Base-by-base conservation (phyloP, 2,329 filamentous ascomycete genomes). In the Penicillium brevicompactum region DNA sequence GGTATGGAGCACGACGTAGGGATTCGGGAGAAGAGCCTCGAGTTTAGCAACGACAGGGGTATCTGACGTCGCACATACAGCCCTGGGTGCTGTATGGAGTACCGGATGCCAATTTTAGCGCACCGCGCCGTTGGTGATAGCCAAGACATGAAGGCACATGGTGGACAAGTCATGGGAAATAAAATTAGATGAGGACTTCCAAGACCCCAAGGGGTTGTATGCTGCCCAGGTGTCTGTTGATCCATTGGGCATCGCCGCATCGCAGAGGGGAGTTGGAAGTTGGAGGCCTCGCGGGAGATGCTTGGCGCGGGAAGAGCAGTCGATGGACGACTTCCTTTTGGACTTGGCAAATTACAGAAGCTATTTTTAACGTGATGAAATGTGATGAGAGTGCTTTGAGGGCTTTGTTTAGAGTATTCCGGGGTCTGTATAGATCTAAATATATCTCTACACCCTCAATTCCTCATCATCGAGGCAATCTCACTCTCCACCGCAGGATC, bases 381-480 rank as follows among this genome's bases (percentile, higher is more conserved):
- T 54, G 51, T 54, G 51, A 54, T 41, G 49, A 11, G 6, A 7
- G 27, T 18, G 32, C 13, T 38, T 5, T n/a, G 13, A 38, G 14
- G 40, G n/a, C 6, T 41, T 3, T 41, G 2, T 18, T 11, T 18
- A 21, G 2, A 5, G 38, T 11, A 2, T 27, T 6, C 8, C 5
- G 24, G 24, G 24, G 24, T 27, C 24, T 27, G 3, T 27, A 27
- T 27, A 27, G 24, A 27, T 27, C 16, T 42, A 42, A 11, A 4
- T 43, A 13, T 24, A 24, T 4, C 10, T 27, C 18, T 9, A 13
- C 24, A 3, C 4, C 18, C 38, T 21, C 18, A 41, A 41, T 41
- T 41, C 11, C 46, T 31, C 58, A 43, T 57, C 60, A 63, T 63
- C 21, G 60, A 13, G 2, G 45, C 41, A 41, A 55, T 44, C 3